Conservation (phyloP, 192 early-diverging fungal species). For the Paraglomus brasilianum region DNA sequence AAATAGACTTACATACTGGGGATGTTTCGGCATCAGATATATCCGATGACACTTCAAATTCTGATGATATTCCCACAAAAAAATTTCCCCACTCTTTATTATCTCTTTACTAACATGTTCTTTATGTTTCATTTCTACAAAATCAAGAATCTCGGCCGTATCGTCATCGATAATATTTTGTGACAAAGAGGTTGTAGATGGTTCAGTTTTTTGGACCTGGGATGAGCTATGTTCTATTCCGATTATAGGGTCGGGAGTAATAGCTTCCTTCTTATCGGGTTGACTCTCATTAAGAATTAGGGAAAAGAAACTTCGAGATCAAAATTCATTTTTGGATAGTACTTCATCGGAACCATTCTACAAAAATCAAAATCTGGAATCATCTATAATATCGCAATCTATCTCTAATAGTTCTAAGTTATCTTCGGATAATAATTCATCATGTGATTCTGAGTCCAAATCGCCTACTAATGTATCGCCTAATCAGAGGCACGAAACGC, state of each 20-base stretch:
- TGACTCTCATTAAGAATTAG: conserved; percentile 11
- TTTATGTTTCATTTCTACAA: not conserved
- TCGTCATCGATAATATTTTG: too few relatives aligned
- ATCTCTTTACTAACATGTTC: not conserved
- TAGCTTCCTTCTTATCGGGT: conserved; percentile 19
- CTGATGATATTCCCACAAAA: conserved; percentile 25
- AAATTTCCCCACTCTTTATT: not conserved
- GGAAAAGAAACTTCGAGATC: conserved; percentile 23
- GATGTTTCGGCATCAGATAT: not conserved
- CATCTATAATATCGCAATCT: too few relatives aligned
- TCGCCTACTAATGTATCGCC: too few relatives aligned
- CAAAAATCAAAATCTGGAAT: conserved; percentile 12
- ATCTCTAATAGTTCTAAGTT: too few relatives aligned
- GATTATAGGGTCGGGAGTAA: not conserved
- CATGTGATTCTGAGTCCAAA: conserved; percentile 10
- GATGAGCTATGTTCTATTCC: not conserved
- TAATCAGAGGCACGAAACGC: too few relatives aligned
- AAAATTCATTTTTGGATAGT: conserved; percentile 26
- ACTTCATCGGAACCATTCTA: conserved; percentile 21
- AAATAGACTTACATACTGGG: conserved; percentile 4
- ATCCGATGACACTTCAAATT: conserved; percentile 15
- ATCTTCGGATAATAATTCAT: too few relatives aligned
- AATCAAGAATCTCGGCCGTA: not conserved
- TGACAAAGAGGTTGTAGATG: too few relatives aligned
- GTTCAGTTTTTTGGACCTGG: too few relatives aligned